These are phyloP conservation scores for Panaeolus cyanescens DNA, from an alignment of 768 basidiomycete genomes.

Conservation along the genomic window DNA sequence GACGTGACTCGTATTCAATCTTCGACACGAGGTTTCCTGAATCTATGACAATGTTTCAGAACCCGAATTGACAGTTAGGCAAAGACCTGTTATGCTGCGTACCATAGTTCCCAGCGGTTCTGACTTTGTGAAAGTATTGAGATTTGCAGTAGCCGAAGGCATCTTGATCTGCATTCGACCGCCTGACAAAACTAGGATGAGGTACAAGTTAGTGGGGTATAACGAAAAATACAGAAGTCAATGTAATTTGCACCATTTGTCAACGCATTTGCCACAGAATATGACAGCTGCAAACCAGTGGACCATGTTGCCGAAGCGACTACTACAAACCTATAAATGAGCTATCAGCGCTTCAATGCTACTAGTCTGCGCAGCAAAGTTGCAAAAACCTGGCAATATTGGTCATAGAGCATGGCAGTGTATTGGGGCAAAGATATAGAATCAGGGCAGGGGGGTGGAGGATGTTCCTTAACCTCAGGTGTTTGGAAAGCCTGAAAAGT, in stretches of 20 bases:
- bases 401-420: constrained; percentile 36
- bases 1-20: not conserved
- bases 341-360: not conserved
- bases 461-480: constrained; percentile 7
- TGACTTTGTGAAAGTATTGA: not conserved
- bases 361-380: not conserved
- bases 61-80: too few relatives aligned
- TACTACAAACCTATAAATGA: constrained; percentile 15
- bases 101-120: not conserved
- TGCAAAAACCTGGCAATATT: constrained; percentile 29
- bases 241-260: too few relatives aligned
- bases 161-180: not conserved
- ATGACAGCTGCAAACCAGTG: constrained; percentile 20
- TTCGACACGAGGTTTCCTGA: not conserved
- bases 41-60: too few relatives aligned
- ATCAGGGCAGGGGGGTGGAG: constrained; percentile 24
- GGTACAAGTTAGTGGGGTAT: too few relatives aligned
- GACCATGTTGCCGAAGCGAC: constrained; percentile 8
- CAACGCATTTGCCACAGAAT: constrained; percentile 17
- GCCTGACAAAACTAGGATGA: not conserved
- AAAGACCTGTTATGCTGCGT: too few relatives aligned
- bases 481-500: constrained; percentile 24
- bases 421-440: constrained; percentile 33
- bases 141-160: not conserved
- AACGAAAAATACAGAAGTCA: too few relatives aligned